Evolutionary conservation across 2,329 filamentous ascomycete species (phyloP).

Genomic region (Fusarium circinatum): DNA sequence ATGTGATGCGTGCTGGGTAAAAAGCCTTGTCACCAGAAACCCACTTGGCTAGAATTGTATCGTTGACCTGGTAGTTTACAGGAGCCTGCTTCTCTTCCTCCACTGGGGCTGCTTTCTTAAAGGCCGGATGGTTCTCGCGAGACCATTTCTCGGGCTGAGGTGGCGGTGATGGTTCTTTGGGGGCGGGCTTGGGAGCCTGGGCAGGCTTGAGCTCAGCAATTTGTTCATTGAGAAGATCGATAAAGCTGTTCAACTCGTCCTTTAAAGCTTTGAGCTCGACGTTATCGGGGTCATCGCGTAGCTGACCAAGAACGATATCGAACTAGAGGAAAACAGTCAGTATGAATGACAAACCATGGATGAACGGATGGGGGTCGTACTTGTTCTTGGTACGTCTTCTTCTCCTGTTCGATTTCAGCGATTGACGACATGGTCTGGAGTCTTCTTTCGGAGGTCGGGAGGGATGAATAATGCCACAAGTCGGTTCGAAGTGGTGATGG

Average conservation of each 20-base stretch:
- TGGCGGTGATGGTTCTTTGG: constrained; percentile 59
- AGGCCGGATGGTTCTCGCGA: constrained; percentile 82
- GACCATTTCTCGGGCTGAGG: constrained; percentile 79
- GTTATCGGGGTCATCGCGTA: constrained; percentile 84
- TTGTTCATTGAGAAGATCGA: constrained; percentile 80
- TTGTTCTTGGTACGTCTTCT: constrained; percentile 66
- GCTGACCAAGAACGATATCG: constrained; percentile 78
- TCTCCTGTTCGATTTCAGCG: constrained; percentile 61
- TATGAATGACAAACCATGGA: not conserved
- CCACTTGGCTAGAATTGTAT: constrained; percentile 92
- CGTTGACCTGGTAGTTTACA: constrained; percentile 83
- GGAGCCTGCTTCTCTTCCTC: constrained; percentile 64
- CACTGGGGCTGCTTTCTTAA: constrained; percentile 62
- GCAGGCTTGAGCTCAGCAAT: constrained; percentile 79
- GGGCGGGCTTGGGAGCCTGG: constrained; percentile 57
- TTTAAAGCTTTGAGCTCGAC: constrained; percentile 80
- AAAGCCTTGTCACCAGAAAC: constrained; percentile 87
- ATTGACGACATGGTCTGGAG: constrained; percentile 45
- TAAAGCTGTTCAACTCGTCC: constrained; percentile 83
- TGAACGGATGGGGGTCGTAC: constrained; percentile 48
- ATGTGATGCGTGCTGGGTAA: constrained; percentile 92
- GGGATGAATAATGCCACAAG: not conserved
- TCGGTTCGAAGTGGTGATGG: constrained; percentile 2
- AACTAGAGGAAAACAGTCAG: constrained; percentile 62
- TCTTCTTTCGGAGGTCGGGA: not conserved